Conservation (phyloP, 169 alveolate genomes). For the Fabrea salina region DNA sequence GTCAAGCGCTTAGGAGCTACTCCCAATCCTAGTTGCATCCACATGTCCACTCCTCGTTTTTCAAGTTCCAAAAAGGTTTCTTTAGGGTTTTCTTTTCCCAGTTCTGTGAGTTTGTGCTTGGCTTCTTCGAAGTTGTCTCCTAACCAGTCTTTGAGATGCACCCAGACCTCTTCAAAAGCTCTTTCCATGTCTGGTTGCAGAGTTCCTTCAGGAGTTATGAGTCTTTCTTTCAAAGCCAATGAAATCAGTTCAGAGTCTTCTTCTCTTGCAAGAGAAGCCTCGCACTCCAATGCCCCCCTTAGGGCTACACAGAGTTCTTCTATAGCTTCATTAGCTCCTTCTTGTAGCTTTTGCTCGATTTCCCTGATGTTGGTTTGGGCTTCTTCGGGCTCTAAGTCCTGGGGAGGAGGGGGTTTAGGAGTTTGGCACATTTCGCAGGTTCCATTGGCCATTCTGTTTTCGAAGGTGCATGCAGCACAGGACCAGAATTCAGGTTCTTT, state of each 20-base stretch:
- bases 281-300: too few species aligned
- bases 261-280: too few species aligned
- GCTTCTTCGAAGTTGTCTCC: not conserved
- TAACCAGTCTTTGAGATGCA: not conserved
- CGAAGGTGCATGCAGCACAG: conserved; percentile 64
- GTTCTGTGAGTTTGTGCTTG: not conserved
- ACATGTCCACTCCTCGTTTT: conserved; percentile 59
- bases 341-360: conserved; percentile 1
- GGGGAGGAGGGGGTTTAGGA: conserved; percentile 56
- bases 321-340: not conserved
- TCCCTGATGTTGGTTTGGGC: not conserved
- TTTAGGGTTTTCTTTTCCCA: not conserved
- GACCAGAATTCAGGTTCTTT: conserved; percentile 50
- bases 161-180: conserved; percentile 17
- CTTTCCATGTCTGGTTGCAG: not conserved
- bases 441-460: conserved; percentile 46
- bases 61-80: conserved; percentile 40
- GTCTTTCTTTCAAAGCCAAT: not conserved
- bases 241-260: not conserved
- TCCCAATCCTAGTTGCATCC: conserved; percentile 37
- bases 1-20: not conserved
- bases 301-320: not conserved
- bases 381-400: conserved; percentile 9
- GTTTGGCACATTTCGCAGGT: conserved; percentile 59
- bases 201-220: not conserved